Conservation (phyloP, 2,329 filamentous ascomycete species). For the Neospermospora avenae region DNA sequence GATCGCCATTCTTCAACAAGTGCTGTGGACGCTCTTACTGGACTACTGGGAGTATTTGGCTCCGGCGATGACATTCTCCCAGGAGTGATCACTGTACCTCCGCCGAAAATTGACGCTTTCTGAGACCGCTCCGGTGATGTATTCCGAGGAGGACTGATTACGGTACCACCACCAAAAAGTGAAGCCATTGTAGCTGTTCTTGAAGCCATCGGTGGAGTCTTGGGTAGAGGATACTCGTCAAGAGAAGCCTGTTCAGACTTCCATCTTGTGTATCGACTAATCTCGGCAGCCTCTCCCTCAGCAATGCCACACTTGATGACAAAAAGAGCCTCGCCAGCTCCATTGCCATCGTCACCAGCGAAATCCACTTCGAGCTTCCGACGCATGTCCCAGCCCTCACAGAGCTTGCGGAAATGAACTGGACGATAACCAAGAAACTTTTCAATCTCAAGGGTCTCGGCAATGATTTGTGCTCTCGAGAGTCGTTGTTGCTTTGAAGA, state of each 20-base stretch:
- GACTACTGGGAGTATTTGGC: constrained; percentile 29
- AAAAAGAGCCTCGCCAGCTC: constrained; percentile 73
- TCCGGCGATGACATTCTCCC: constrained; percentile 18
- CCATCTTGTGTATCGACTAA: constrained; percentile 58
- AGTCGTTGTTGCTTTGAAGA: constrained; percentile 72
- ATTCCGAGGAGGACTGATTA: constrained; percentile 26
- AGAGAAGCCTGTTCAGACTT: constrained; percentile 34
- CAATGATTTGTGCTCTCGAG: constrained; percentile 63
- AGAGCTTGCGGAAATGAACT: constrained; percentile 72
- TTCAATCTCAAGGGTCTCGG: constrained; percentile 81
- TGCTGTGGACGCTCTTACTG: constrained; percentile 30
- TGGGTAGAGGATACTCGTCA: constrained; percentile 33
- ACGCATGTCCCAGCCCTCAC: constrained; percentile 89
- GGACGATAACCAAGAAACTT: constrained; percentile 70
- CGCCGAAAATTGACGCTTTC: constrained; percentile 28
- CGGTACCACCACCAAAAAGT: constrained; percentile 32
- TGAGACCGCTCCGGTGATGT: constrained; percentile 22
- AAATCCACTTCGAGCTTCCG: constrained; percentile 86
- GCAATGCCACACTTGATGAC: constrained; percentile 64
- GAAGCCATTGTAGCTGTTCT: constrained; percentile 30
- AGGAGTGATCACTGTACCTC: constrained; percentile 16
- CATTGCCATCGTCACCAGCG: constrained; percentile 71
- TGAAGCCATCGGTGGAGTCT: constrained; percentile 28
- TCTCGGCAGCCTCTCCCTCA: constrained; percentile 38
- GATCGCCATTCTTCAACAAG: constrained; percentile 63